Evolutionary conservation across 306 rosid genomes (phyloP), one percentile per base, ranked within the genome.

Genomic region (Cicer chorassanicum): DNA sequence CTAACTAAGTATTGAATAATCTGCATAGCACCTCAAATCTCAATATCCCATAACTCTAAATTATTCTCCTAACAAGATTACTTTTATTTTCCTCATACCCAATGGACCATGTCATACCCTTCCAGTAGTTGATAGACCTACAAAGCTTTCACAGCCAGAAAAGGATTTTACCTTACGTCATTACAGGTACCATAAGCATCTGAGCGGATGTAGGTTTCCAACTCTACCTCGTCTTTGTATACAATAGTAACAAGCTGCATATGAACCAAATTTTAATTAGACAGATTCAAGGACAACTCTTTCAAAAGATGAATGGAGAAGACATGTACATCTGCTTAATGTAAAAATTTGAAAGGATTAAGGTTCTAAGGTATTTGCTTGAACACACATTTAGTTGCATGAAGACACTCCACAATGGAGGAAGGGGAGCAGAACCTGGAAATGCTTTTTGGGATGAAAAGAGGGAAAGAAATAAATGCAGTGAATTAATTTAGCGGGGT

Each of bases 141-240:
- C 61, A 64, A 62, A 57, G 29, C 78, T 61, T 68, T 53, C 46
- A 44, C 14, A 55, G 53, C 67, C 55, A 83, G 42, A 82, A 56
- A 82, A 72, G 43, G 48, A 73, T 49, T 80, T 85, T 87, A 94
- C 97, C 88, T 79, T 55, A 68, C 73, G 42, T 82, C 82, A 83
- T 77, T 84, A 87, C 86, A 87, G 87, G 76, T 83, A 29, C 95
- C 97, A 75, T 90, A 94, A 49, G 78, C 51, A 86, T 87, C 85
- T 46, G 98, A 94, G 39, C 90, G 90, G 68, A 91, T 83, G 85
- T 94, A 94, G 61, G 87, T 80, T 75, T 91, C 98, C 86, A 91
- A 79, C 80, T 91, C 95, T 49, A 75, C 79, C 84, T 94, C 98
- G 68, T 94, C 96, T 84, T 87, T 80, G 86, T 87, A 94, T 72